Base-by-base conservation (phyloP, 305 asterid genomes). In the Solanum aculeatissimum region DNA sequence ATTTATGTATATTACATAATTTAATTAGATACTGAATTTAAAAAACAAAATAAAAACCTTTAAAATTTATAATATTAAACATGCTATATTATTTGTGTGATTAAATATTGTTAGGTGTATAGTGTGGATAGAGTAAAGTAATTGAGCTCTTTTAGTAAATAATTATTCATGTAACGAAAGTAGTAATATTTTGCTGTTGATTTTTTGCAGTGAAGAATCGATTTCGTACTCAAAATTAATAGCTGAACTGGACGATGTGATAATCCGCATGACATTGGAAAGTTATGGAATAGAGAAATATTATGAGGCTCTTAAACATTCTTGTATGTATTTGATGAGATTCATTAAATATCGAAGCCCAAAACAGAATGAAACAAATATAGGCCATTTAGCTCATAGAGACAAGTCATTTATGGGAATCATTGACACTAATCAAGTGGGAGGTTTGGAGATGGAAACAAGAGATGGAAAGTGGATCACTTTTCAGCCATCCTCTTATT, bases 401-500 rank as follows among this genome's bases (percentile, higher is more conserved):
- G 93, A 91, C 85, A 91, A 89, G 85, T 85, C 80, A 11, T 88
- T 91, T 19, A 19, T 91, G 75, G 35, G 87, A 4, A 40, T 90
- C 23, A 84, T 91, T 4, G 87, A 90, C 35, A 88, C 91, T 6
- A 90, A 87, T 78, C 82, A 90, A 32, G 91, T 87, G 5, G 79
- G 84, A 23, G 86, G 90, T 45, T 85, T 92, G 87, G 84, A 89
- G 88, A 88, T 92, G 16, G 83, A 89, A 84, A 88, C 92, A 29
- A 90, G 83, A 1, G 83, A 85, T 68, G 93, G 94, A 1, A 82
- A 83, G 29, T 92, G 92, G 92, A 77, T 88, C 9, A 79, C 80
- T n/a, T 91, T 81, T 54, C 84, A 88, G 47, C 93, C 92, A 2
- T 87, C 89, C 71, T 83, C 85, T 32, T 58, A 71, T 32, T 58